Evolutionary conservation across 148 eudicot genomes (phyloP), one percentile per base, ranked within the genome.

Genomic region (Hydrangea macrophylla): DNA sequence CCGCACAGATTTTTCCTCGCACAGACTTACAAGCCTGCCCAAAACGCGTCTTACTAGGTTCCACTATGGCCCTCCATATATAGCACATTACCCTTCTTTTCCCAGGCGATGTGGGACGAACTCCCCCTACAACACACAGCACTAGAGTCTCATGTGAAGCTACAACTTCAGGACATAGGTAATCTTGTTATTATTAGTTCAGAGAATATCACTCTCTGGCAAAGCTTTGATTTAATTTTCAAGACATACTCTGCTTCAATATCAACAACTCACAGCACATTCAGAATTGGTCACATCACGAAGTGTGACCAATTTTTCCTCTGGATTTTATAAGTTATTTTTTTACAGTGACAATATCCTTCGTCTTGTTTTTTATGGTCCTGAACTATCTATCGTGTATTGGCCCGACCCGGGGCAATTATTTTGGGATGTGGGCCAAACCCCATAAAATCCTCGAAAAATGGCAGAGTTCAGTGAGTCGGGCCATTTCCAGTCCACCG

Each of bases 191-290:
- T 54, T 3, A 44, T 35, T 3, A 55, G 11, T 55, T 13, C 23
- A 6, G 48, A 55, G 24, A 39, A 25, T 0, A 5, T 36, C 9
- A 6, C 36, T 7, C 23, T 67, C 1, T 67, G 50, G 50, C 48
- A 67, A 28, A 67, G 60, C 27, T 55, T 67, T 55, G 70, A 67
- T 35, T 54, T 37, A 12, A n/a, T n/a, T n/a, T n/a, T 51, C 70
- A 5, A 55, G 60, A 6, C 39, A 81, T 75, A 81, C 85, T 57
- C 63, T 81, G 53, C 82, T 81, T 56, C 85, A 75, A 26, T 32
- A 48, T 4, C 85, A 79, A 48, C 8, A 11, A 11, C 35, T 82
- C 13, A 75, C 80, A 0, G 73, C 65, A 23, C 58, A 20, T 17
- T 53, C 45, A 9, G 50, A 22, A 15, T 40, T 79, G 20, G 27